Base-by-base conservation (phyloP, 2,329 filamentous ascomycete genomes). In the Stachybotrys elegans region DNA sequence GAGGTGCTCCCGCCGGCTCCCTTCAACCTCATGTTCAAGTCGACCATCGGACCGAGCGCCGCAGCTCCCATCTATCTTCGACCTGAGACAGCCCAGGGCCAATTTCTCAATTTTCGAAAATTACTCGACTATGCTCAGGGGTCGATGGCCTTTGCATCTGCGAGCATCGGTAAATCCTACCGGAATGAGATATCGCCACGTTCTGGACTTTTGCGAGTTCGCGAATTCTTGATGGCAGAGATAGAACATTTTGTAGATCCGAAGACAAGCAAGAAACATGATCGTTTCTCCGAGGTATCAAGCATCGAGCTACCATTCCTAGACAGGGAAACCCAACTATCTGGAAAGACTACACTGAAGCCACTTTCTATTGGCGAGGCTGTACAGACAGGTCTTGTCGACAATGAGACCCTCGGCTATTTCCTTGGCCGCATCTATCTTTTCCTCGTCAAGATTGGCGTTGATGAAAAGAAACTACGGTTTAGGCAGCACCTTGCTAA, bases 21-120 rank as follows among this genome's bases (percentile, higher is more conserved):
- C n/a, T 84, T 85, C 71, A 85, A 85, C 61, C 71, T 85, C 52
- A 85, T 86, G 82, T 86, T 86, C 68, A 77, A 82, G 61, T 84
- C 81, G 31, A 73, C 79, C 17, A 84, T 85, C 55, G 82, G 81
- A 37, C 82, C 83, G 21, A 82, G 78, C 59, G 75, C 78, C 47
- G 79, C 81, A 53, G 70, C 79, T 53, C 73, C 79, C 12, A 80
- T 79, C 21, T 83, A 79, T 60, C 65, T 83, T 35, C 70, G 79
- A 35, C 82, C 81, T 16, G 81, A 85, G 60, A 85, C 82, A 20
- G 81, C 82, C 3, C 81, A 85, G 65, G 81, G 81, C 44, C 82
- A 85, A 57, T 86, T 86, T 62, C 65, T 85, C 44, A 83, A 81
- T 53, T 86, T 85, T 62, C 71, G 76, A 47, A 84, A 85, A 61